These are phyloP conservation scores for Cocos nucifera DNA, from an alignment of 176 grass and related monocot genomes.

Conservation along the genomic window DNA sequence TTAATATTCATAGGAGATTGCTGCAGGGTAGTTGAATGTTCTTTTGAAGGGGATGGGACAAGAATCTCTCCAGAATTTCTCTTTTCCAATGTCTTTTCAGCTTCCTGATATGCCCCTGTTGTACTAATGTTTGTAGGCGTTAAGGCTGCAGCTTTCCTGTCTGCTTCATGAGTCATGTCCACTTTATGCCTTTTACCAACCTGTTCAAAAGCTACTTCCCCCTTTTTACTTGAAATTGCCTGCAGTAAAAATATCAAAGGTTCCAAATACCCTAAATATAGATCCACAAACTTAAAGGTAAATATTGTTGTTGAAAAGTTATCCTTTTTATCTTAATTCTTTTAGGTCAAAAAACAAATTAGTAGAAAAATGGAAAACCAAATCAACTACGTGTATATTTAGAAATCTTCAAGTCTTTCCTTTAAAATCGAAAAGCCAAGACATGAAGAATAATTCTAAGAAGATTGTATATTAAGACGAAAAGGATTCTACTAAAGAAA, in stretches of 20 bases:
- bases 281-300: neutral
- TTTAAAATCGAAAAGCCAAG: too few relatives aligned
- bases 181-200: slow-evolving; percentile 26
- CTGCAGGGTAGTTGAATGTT: slow-evolving; percentile 21
- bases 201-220: slow-evolving; percentile 13
- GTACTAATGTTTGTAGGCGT: slow-evolving; percentile 2
- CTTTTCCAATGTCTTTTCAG: slow-evolving; percentile 33
- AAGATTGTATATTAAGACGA: too few relatives aligned
- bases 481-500: too few relatives aligned
- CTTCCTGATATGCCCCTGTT: slow-evolving; percentile 20
- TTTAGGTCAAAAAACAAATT: too few relatives aligned
- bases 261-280: neutral
- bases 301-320: too few relatives aligned
- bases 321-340: too few relatives aligned
- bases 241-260: slow-evolving; percentile 18
- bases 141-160: slow-evolving; percentile 17
- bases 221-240: slow-evolving; percentile 39
- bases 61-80: slow-evolving; percentile 33
- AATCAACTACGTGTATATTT: too few relatives aligned
- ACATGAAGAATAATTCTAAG: too few relatives aligned
- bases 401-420: too few relatives aligned
- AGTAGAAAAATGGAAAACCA: too few relatives aligned
- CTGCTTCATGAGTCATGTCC: slow-evolving; percentile 27
- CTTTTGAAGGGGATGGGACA: slow-evolving; percentile 35
- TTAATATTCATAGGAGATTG: slow-evolving; percentile 32